Evolutionary conservation across 495 filamentous ascomycete genomes (phyloP).

Genomic region (Evernia prunastri): DNA sequence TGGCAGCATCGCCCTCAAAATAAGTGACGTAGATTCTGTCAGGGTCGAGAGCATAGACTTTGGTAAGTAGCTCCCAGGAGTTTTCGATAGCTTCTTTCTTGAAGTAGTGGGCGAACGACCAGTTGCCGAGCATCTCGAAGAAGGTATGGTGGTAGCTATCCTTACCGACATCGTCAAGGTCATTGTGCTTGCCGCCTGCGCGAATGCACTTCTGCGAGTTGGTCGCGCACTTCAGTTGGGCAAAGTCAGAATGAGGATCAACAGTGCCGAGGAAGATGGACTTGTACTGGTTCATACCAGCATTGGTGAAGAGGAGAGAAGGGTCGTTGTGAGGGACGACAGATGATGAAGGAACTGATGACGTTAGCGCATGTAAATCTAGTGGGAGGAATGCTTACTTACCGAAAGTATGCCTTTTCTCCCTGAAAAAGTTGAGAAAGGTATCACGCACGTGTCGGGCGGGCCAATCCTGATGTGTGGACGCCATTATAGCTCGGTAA

Average conservation of each 20-base stretch:
- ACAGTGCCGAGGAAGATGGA: conserved; percentile 96
- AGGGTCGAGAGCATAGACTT: conserved; percentile 78
- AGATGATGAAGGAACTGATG: conserved; percentile 79
- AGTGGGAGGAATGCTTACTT: conserved; percentile 25
- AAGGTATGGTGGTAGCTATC: conserved; percentile 99
- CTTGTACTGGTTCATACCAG: conserved; percentile 99
- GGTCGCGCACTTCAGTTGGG: conserved; percentile 81
- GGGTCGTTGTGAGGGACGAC: conserved; percentile 93
- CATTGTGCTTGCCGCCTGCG: conserved; percentile 97
- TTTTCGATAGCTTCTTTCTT: conserved; percentile 86
- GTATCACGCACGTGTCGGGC: conserved; percentile 48
- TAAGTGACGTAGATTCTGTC: conserved; percentile 90
- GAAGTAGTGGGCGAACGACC: conserved; percentile 99
- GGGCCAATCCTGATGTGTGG: conserved; percentile 43
- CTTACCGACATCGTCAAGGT: conserved; percentile 98
- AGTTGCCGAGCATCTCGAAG: conserved; percentile 99
- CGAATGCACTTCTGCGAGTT: conserved; percentile 99
- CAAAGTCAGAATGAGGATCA: conserved; percentile 80
- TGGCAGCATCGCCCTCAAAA: conserved; percentile 75
- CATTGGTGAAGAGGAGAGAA: conserved; percentile 95
- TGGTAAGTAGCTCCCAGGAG: conserved; percentile 91
- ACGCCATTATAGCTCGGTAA: conserved; percentile 43
- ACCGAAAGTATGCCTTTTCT: conserved; percentile 68
- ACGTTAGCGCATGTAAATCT: conserved; percentile 18
- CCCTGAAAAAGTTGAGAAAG: conserved; percentile 64